Evolutionary conservation across 2,329 filamentous ascomycete species (phyloP).

Genomic region (Diaporthe batatas): DNA sequence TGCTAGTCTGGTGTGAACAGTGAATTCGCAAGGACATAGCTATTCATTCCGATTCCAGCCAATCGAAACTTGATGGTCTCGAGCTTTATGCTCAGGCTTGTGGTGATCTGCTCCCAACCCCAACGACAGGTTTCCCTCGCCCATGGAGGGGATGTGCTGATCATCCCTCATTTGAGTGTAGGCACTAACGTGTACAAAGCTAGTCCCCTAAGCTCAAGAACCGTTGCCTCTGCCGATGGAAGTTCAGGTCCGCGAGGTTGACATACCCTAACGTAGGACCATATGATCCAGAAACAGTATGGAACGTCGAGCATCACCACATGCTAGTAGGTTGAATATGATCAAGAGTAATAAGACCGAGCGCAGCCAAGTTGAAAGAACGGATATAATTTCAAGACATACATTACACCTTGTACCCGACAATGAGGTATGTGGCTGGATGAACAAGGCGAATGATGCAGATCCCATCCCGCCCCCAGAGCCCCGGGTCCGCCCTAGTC

Average conservation of each 20-base stretch:
- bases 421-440: neutral
- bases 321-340: too few relatives aligned
- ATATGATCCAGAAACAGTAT: neutral
- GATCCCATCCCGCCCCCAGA: constrained; percentile 1
- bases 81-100: neutral
- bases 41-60: neutral
- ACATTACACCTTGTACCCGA: neutral
- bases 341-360: neutral
- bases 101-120: neutral
- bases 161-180: neutral
- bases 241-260: neutral
- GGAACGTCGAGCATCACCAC: too few relatives aligned
- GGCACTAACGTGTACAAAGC: neutral
- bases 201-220: too few relatives aligned
- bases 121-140: neutral
- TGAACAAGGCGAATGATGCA: neutral
- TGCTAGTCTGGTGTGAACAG: neutral
- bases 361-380: neutral
- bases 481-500: neutral
- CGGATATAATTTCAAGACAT: neutral
- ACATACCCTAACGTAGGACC: neutral
- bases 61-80: neutral
- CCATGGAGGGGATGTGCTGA: neutral
- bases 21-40: neutral
- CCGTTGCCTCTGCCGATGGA: neutral